A percentile compares a stretch with the other conserved stretches of the same genome.
These are phyloP conservation scores for Nigrograna mackinnonii DNA, from an alignment of 2,329 filamentous ascomycete genomes.

Conservation along the genomic window DNA sequence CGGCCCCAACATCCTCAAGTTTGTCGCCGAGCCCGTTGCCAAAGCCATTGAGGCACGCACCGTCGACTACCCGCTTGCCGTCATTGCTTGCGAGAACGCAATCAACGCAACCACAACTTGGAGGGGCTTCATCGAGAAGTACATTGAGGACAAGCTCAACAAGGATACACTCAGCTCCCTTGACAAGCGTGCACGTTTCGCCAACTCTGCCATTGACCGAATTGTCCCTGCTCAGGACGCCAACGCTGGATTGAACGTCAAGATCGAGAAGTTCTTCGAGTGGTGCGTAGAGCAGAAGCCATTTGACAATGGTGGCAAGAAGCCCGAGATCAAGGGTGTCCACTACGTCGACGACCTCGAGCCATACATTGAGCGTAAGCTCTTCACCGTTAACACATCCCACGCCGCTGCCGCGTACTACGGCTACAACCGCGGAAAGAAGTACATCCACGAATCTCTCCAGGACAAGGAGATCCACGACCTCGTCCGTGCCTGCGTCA, in stretches of 20 bases:
- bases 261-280: slow-evolving; percentile 98
- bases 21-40: slow-evolving; percentile 93
- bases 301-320: slow-evolving; percentile 68
- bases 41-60: slow-evolving; percentile 85
- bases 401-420: slow-evolving; percentile 93
- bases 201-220: slow-evolving; percentile 97
- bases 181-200: slow-evolving; percentile 78
- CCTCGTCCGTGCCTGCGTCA: slow-evolving; percentile 77
- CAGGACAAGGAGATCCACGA: slow-evolving; percentile 77
- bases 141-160: slow-evolving; percentile 68
- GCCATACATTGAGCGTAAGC: slow-evolving; percentile 98
- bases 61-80: slow-evolving; percentile 70
- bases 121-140: slow-evolving; percentile 75
- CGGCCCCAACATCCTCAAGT: slow-evolving; percentile 92
- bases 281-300: slow-evolving; percentile 94
- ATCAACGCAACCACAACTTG: slow-evolving; percentile 93
- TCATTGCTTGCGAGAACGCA: slow-evolving; percentile 98
- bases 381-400: slow-evolving; percentile 98
- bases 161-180: slow-evolving; percentile 69
- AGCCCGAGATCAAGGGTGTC: slow-evolving; percentile 81
- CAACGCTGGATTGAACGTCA: slow-evolving; percentile 82
- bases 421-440: slow-evolving; percentile 38
- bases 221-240: slow-evolving; percentile 91
- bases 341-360: slow-evolving; percentile 90
- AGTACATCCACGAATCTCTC: slow-evolving; percentile 87